Evolutionary conservation across 1,284 basidiomycete species (phyloP).

Genomic region (Irpex rosettiformis): DNA sequence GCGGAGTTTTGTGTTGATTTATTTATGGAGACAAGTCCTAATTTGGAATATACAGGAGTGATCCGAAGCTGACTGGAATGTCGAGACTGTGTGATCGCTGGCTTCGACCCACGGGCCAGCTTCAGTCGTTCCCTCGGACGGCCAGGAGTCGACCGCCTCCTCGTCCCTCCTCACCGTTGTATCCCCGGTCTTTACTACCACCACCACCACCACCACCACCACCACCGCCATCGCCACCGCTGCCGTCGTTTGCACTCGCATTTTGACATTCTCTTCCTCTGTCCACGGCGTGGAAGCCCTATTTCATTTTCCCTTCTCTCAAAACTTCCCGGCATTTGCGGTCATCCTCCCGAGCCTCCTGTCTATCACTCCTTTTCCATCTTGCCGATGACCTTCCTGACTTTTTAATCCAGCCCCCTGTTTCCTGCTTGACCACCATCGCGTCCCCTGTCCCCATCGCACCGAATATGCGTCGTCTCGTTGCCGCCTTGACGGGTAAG

Average conservation of each 20-base stretch:
- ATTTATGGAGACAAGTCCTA: not conserved
- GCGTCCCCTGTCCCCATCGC: not conserved
- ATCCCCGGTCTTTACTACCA: not conserved
- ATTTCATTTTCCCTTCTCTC: not conserved
- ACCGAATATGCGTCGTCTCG: conserved; percentile 46
- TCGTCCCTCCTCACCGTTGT: not conserved
- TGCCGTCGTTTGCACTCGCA: not conserved
- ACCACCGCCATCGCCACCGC: not conserved
- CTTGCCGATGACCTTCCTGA: conserved; percentile 1
- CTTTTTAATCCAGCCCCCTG: not conserved
- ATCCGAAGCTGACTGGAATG: not conserved
- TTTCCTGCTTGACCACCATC: not conserved
- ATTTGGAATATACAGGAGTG: not conserved
- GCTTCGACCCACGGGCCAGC: not conserved
- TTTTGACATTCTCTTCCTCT: not conserved
- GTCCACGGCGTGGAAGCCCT: not conserved
- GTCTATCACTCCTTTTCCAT: not conserved
- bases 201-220: not conserved
- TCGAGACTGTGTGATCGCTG: not conserved
- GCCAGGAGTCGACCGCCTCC: not conserved
- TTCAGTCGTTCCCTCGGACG: not conserved
- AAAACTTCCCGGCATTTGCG: not conserved
- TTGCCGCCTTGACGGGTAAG: conserved; percentile 51
- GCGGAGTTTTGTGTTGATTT: not conserved
- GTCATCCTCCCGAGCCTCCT: conserved; percentile 1